A percentile compares a stretch with the other conserved stretches of the same genome.
Conservation (phyloP, 1,284 basidiomycete genomes). For the Xerocomus nothofagi region DNA sequence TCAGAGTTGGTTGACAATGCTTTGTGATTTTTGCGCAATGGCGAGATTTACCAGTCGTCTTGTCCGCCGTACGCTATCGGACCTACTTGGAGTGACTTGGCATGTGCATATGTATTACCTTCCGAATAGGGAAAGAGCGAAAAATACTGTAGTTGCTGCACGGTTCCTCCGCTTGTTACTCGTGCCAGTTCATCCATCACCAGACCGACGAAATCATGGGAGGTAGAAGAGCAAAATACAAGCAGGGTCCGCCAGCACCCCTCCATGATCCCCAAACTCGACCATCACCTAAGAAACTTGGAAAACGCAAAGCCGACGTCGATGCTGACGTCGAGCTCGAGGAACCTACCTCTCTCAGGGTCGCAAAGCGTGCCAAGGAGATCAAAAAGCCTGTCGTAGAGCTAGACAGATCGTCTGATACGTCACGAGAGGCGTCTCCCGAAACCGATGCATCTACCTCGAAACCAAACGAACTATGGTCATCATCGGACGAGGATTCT, state of each 20-base stretch:
- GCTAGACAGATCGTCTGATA: conserved; percentile 17
- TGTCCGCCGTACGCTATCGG: neutral
- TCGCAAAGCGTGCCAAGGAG: conserved; percentile 60
- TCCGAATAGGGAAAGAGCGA: conserved; percentile 28
- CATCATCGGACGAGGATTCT: conserved; percentile 44
- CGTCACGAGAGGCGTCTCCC: conserved; percentile 19
- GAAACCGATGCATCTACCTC: conserved; percentile 18
- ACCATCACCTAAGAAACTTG: conserved; percentile 54
- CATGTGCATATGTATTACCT: neutral
- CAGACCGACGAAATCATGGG: conserved; percentile 27
- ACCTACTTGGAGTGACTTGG: no score
- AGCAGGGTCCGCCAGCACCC: conserved; percentile 78
- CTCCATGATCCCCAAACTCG: conserved; percentile 43
- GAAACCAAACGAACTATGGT: conserved; percentile 29
- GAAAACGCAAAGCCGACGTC: conserved; percentile 72
- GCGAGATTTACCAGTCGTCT: neutral
- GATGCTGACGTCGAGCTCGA: conserved; percentile 48
- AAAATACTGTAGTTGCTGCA: conserved; percentile 10
- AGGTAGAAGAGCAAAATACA: conserved; percentile 87
- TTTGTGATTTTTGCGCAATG: neutral
- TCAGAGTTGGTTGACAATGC: conserved; percentile 54
- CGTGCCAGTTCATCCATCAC: neutral
- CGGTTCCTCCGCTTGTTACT: neutral
- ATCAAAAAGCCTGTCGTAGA: conserved; percentile 28
- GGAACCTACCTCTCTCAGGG: conserved; percentile 35